phyloP scores from a whole-genome alignment of 73 alveolate species.

The Paramecium biaurelia region DNA sequence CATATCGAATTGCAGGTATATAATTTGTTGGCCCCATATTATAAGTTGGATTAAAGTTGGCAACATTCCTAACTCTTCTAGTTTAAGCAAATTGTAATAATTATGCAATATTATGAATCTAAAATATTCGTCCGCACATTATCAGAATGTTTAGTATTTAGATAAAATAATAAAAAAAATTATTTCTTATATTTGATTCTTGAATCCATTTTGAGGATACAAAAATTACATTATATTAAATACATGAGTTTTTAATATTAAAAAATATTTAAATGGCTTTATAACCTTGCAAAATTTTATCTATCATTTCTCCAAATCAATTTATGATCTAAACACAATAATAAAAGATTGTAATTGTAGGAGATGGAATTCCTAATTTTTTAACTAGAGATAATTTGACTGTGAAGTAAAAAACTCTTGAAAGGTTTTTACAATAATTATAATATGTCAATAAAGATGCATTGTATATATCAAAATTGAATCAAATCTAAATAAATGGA shows the following conservation, averaged over 20 bases:
- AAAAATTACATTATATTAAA: too few relatives aligned
- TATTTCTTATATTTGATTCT: neutral
- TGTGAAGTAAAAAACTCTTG: neutral
- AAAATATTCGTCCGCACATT: constrained; percentile 65
- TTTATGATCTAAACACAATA: neutral
- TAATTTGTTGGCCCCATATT: constrained; percentile 66
- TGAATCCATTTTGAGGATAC: neutral
- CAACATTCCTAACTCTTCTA: constrained; percentile 1
- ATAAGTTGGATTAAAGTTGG: constrained; percentile 31
- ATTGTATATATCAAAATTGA: neutral
- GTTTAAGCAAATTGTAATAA: constrained; percentile 27
- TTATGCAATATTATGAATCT: constrained; percentile 12
- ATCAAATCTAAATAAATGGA: neutral
- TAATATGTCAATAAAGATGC: constrained; percentile 29
- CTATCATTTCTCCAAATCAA: neutral
- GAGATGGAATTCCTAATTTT: neutral
- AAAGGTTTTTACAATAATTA: neutral
- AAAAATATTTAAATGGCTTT: neutral
- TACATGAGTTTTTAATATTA: too few relatives aligned
- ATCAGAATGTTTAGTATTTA: neutral
- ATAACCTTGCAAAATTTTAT: constrained; percentile 39
- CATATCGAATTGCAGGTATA: constrained; percentile 55
- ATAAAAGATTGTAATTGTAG: neutral
- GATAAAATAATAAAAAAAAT: neutral
- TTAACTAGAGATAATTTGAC: neutral